Evolutionary conservation across 1,139 yeast genomes (phyloP).

Genomic region (Geotrichum armillariae): DNA sequence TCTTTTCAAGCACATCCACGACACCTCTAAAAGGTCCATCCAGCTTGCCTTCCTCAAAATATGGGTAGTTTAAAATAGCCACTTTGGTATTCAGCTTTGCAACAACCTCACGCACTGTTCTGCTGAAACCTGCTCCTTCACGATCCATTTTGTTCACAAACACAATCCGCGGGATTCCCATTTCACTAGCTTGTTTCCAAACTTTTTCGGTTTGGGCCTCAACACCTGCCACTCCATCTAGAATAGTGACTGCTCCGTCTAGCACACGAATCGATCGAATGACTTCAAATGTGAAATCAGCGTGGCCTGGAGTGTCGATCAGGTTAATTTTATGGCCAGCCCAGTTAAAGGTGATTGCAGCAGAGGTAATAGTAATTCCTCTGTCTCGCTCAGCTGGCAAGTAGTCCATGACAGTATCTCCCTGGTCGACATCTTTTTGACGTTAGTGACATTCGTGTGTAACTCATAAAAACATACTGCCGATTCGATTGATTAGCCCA

Average conservation of each 20-base stretch:
- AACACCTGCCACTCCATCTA: constrained; percentile 97
- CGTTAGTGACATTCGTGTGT: neutral
- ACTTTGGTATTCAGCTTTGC: constrained; percentile 72
- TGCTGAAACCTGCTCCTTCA: constrained; percentile 90
- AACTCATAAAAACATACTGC: constrained; percentile 41
- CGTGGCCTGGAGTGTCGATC: constrained; percentile 98
- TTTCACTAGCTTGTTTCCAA: constrained; percentile 79
- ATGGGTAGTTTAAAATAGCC: constrained; percentile 78
- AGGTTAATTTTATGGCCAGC: constrained; percentile 71
- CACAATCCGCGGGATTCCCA: constrained; percentile 70
- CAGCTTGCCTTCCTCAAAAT: constrained; percentile 47
- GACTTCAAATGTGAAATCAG: constrained; percentile 95
- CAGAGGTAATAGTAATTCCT: constrained; percentile 96
- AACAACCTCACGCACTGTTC: constrained; percentile 86
- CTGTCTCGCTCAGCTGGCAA: constrained; percentile 86
- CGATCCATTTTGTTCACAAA: constrained; percentile 96
- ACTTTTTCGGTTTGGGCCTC: constrained; percentile 98
- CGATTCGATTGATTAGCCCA: constrained; percentile 78
- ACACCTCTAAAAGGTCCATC: constrained; percentile 69
- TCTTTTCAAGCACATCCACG: constrained; percentile 71
- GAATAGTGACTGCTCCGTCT: constrained; percentile 89
- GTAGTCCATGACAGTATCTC: constrained; percentile 94
- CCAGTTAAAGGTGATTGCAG: constrained; percentile 94
- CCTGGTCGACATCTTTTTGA: constrained; percentile 75
- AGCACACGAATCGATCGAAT: constrained; percentile 82